phyloP scores from a whole-genome alignment of 1,139 yeast genomes.

The Scheffersomyces insectosa region DNA sequence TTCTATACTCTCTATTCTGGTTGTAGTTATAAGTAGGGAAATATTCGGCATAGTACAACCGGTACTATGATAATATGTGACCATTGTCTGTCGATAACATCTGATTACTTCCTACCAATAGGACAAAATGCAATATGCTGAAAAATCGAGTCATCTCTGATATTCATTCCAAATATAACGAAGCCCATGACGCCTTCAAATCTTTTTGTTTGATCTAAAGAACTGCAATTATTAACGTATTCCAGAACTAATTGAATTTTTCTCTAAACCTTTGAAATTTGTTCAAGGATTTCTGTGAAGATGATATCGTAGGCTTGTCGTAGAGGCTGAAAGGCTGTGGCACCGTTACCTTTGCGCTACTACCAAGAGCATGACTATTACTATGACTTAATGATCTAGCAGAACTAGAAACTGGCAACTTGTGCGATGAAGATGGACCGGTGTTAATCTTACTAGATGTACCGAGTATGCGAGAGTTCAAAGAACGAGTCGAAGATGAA shows the following conservation, averaged over 20 bases:
- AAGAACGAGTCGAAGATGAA: conserved; percentile 7
- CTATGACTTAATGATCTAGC: not conserved
- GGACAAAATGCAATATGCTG: too few species aligned
- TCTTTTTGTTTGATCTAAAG: not conserved
- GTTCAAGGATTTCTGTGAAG: conserved; percentile 39
- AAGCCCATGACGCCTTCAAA: not conserved
- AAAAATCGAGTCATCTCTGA: too few species aligned
- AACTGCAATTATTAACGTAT: not conserved
- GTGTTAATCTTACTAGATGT: not conserved
- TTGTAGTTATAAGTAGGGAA: too few species aligned
- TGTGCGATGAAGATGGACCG: not conserved
- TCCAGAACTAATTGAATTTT: conserved; percentile 24
- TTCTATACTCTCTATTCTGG: too few species aligned
- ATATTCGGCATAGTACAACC: too few species aligned
- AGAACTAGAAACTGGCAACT: not conserved
- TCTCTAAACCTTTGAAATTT: conserved; percentile 33
- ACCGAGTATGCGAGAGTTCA: conserved; percentile 5
- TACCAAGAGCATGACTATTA: too few species aligned
- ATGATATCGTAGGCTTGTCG: conserved; percentile 47
- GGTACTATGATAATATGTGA: too few species aligned
- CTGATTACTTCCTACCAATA: too few species aligned
- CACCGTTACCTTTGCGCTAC: conserved; percentile 9
- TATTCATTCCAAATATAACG: too few species aligned
- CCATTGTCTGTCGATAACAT: too few species aligned
- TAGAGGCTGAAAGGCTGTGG: conserved; percentile 28